Percentiles rank a stretch among this genome's conserved stretches.
These are phyloP conservation scores for Parachaetomium inaequale DNA, from an alignment of 495 filamentous ascomycete species.

Conservation along the genomic window DNA sequence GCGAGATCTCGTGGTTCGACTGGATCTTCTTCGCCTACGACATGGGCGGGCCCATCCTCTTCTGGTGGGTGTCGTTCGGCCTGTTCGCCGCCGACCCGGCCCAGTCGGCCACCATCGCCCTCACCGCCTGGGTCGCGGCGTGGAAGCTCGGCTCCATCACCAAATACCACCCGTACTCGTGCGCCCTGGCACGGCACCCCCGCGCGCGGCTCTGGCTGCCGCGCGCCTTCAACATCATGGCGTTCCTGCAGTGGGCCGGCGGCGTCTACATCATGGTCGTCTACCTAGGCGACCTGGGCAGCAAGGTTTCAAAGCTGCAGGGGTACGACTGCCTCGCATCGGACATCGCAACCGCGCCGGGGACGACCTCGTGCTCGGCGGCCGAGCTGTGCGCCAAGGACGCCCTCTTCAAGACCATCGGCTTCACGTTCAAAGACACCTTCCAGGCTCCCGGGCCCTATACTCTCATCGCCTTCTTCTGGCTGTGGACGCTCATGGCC, in stretches of 20 bases:
- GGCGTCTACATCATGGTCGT: background rate
- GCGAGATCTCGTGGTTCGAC: background rate
- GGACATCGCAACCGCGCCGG: background rate
- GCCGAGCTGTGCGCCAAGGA: background rate
- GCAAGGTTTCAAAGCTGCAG: background rate
- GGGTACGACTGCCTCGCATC: background rate
- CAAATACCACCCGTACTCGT: background rate
- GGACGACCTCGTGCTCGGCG: background rate
- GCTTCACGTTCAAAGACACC: background rate
- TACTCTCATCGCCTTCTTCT: background rate
- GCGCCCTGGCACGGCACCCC: background rate
- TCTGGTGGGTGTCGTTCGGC: background rate
- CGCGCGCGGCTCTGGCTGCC: background rate
- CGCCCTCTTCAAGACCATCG: background rate
- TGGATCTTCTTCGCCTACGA: background rate
- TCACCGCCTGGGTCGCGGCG: background rate
- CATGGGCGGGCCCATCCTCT: background rate
- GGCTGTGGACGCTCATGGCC: background rate
- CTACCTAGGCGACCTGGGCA: background rate
- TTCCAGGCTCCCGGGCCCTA: background rate
- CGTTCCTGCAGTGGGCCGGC: background rate
- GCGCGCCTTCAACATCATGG: background rate
- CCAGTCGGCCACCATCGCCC: background rate
- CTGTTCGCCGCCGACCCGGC: background rate
- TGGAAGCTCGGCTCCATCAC: background rate